Evolutionary conservation across 2,329 filamentous ascomycete genomes (phyloP).

Genomic region (Arthroderma sp.): DNA sequence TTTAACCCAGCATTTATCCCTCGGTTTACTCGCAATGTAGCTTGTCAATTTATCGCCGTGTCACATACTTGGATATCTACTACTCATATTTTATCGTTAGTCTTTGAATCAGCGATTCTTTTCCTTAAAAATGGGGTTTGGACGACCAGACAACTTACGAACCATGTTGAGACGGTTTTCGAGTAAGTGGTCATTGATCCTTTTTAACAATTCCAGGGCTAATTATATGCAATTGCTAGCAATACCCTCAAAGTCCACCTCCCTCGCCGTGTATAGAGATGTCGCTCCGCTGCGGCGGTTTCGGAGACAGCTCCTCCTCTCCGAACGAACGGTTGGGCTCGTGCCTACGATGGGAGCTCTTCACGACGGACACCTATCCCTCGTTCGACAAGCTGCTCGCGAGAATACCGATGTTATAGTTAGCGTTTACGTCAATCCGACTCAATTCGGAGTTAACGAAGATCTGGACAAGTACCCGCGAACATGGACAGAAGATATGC

Average conservation of each 20-base stretch:
- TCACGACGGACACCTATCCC: constrained; percentile 77
- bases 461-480: constrained; percentile 81
- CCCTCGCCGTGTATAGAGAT: constrained; percentile 53
- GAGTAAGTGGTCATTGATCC: constrained; percentile 9
- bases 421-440: constrained; percentile 90
- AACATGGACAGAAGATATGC: constrained; percentile 70
- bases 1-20: constrained; percentile 3
- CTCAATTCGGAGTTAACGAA: constrained; percentile 82
- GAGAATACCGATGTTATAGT: constrained; percentile 83
- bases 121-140: too few species aligned
- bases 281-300: constrained; percentile 57
- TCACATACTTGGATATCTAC: too few species aligned
- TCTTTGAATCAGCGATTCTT: too few species aligned
- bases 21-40: constrained; percentile 6
- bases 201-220: constrained; percentile 10
- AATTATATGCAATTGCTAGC: constrained; percentile 3
- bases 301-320: constrained; percentile 51
- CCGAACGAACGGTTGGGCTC: constrained; percentile 63
- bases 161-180: constrained; percentile 11
- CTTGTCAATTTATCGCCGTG: not conserved
- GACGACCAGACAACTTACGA: too few species aligned
- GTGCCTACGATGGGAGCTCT: constrained; percentile 97
- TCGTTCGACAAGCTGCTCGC: constrained; percentile 69
- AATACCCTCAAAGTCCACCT: constrained; percentile 9
- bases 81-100: too few species aligned